Evolutionary conservation across 805 yeast genomes (phyloP).

Genomic region (Wickerhamomyces rabaulensis): DNA sequence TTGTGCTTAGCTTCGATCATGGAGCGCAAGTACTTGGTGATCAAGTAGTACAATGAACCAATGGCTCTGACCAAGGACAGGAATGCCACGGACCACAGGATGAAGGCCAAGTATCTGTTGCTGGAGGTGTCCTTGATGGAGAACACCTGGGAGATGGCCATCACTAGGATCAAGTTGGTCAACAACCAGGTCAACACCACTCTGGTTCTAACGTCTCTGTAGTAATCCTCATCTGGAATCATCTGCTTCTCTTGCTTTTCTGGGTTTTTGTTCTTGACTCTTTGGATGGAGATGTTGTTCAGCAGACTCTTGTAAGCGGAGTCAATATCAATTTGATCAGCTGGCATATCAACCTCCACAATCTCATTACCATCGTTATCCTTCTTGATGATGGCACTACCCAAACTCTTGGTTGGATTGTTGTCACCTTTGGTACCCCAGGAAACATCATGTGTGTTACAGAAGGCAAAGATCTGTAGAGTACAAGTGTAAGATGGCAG

Average conservation of each 20-base stretch:
- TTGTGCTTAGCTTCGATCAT: conserved; percentile 35
- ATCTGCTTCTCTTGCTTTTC: conserved; percentile 32
- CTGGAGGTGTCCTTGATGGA: conserved; percentile 56
- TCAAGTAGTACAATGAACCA: conserved; percentile 73
- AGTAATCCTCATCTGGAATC: conserved; percentile 68
- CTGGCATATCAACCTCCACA: conserved; percentile 69
- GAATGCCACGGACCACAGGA: conserved; percentile 89
- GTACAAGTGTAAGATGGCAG: conserved; percentile 91
- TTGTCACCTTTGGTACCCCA: conserved; percentile 99
- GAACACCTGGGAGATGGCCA: conserved; percentile 85
- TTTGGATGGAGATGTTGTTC: conserved; percentile 64
- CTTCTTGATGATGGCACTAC: conserved; percentile 71
- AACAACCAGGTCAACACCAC: conserved; percentile 96
- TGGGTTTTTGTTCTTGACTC: conserved; percentile 52
- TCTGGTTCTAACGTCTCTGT: conserved; percentile 89
- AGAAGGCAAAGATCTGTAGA: conserved; percentile 91
- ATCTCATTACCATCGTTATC: conserved; percentile 73
- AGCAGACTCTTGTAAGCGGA: conserved; percentile 74
- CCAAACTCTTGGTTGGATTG: conserved; percentile 58
- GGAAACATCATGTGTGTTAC: conserved; percentile 96
- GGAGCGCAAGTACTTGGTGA: conserved; percentile 33
- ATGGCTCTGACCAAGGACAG: conserved; percentile 75
- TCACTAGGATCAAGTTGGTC: conserved; percentile 70
- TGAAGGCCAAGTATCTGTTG: conserved; percentile 75
- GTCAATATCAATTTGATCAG: conserved; percentile 71